Evolutionary conservation across 306 rosid species (phyloP).

Genomic region (Acacia crassicarpa): DNA sequence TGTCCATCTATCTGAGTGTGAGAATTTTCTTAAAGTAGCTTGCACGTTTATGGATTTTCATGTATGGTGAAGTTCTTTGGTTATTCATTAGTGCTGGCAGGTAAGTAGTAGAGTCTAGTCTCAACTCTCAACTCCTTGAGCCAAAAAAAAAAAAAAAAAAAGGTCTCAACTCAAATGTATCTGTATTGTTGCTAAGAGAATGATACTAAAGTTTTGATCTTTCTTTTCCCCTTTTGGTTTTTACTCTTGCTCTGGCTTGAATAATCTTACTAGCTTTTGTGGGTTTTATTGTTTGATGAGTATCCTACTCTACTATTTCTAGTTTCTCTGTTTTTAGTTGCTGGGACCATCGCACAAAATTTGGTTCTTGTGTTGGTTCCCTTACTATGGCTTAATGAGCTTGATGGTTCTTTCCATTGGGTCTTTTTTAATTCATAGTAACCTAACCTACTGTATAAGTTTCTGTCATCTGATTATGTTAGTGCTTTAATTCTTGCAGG

Average conservation of each 20-base stretch:
- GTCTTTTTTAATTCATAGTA: neutral
- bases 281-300: neutral
- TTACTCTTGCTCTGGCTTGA: neutral
- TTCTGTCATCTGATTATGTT: neutral
- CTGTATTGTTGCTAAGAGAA: neutral
- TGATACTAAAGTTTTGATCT: neutral
- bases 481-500: conserved; percentile 28
- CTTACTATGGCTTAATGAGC: conserved; percentile 2
- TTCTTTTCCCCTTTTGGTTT: neutral
- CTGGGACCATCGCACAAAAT: neutral
- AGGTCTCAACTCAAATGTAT: conserved; percentile 10
- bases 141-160: too few species aligned
- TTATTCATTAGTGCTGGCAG: conserved; percentile 26
- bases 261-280: neutral
- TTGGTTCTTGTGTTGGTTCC: conserved; percentile 2
- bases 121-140: too few species aligned
- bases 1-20: neutral
- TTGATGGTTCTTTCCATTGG: neutral
- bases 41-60: conserved; percentile 52
- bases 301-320: neutral
- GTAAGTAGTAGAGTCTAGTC: conserved; percentile 28
- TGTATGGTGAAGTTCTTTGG: conserved; percentile 33
- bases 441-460: neutral
- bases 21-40: neutral
- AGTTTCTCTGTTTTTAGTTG: neutral